Conservation (phyloP, 116 monocot genomes). For the Dioscorea cayenensis region DNA sequence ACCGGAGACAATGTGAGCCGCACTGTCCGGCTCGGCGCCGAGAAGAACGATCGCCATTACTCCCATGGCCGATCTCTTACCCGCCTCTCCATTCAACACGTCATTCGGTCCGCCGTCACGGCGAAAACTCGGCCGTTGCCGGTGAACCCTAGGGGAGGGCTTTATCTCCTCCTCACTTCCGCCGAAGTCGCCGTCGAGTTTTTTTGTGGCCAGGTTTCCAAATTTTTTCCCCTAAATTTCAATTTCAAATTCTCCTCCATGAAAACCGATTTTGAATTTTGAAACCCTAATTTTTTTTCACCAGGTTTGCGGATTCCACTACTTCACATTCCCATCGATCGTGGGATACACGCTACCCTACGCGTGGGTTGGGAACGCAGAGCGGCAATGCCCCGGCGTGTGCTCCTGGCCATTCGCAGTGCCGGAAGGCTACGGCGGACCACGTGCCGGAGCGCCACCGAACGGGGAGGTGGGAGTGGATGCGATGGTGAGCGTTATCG, state of each 20-base stretch:
- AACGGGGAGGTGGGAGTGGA: conserved; percentile 86
- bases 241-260: too few species aligned
- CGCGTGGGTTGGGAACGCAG: conserved; percentile 97
- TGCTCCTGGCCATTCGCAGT: conserved; percentile 90
- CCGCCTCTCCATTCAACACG: conserved; percentile 63
- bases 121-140: conserved; percentile 58
- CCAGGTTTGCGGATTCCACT: conserved; percentile 78
- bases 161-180: conserved; percentile 87
- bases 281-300: too few species aligned
- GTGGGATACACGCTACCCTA: conserved; percentile 93
- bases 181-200: conserved; percentile 69
- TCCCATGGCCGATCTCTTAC: conserved; percentile 66
- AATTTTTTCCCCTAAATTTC: neutral
- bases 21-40: conserved; percentile 53
- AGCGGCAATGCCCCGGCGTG: conserved; percentile 44
- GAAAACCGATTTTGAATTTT: too few species aligned
- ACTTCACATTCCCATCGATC: conserved; percentile 96
- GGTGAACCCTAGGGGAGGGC: conserved; percentile 59
- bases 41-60: conserved; percentile 58
- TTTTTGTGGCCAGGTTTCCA: conserved; percentile 48
- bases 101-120: conserved; percentile 61
- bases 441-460: conserved; percentile 32
- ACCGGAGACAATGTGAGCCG: conserved; percentile 75
- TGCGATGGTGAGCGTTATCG: conserved; percentile 93
- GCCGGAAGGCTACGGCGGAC: conserved; percentile 20